Base-by-base conservation (phyloP, 169 alveolate species). In the Amoebophrya sp. region DNA sequence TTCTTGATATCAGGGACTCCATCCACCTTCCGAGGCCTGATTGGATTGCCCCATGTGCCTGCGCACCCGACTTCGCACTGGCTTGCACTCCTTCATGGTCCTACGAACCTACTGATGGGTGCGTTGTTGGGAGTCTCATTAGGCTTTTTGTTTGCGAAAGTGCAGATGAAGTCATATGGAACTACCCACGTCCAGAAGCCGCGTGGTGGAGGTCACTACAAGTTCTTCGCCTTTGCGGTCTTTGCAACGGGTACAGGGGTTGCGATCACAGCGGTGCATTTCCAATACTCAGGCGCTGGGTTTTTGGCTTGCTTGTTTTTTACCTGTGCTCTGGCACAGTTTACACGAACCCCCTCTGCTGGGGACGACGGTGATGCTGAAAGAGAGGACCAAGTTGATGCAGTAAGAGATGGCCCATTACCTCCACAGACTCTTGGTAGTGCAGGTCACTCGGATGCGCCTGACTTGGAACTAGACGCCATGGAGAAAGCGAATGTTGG, bases 221-320 rank as follows among this genome's bases (percentile, higher is more conserved):
- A 47, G 6, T 47, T 47, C 18, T 18, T 65, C 83, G 2, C 83
- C 33, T 29, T 10, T 6, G 1, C n/a, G 33, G 83, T 65, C 3
- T 65, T 65, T 18, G 12, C 36, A 29, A 65, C 83, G 2, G 83
- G 83, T 6, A 26, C 39, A 29, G 83, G 83, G 33, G 83, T 65
- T 6, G 83, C 83, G 83, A 65, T 65, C 39, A 6, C 26, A 1
- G 83, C 83, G 26, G 83, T 65, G 10, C 83, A 65, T 18, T 65
- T 65, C 36, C 83, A 65, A 36, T 65, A 65, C 83, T 65, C 83
- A 10, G 83, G 83, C 12, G 83, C 83, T 6, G 83, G 83, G 83
- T 65, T 65, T 65, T 18, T 65, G 33, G 83, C 83, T 6, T 65
- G 83, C 26, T 18, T 65, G 83, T 65, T 65, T 26, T 65, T 65